phyloP scores from a whole-genome alignment of 805 yeast genomes.

The Kluyveromyces nonfermentans region DNA sequence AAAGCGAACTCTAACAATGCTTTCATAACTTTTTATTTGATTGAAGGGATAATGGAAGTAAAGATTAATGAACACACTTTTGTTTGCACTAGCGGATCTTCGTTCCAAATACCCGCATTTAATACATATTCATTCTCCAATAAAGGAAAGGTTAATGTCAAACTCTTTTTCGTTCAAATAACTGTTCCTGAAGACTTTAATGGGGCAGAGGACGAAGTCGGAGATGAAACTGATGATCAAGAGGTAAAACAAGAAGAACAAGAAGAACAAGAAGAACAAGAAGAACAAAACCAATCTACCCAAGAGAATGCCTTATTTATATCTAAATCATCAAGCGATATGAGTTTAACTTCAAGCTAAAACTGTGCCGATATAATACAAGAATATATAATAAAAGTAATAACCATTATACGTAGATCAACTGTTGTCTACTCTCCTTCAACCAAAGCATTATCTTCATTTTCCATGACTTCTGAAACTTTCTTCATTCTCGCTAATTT shows the following conservation, averaged over 20 bases:
- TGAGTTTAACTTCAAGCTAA: slow-evolving; percentile 15
- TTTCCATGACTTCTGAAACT: slow-evolving; percentile 30
- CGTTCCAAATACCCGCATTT: slow-evolving; percentile 74
- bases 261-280: background rate
- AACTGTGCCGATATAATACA: slow-evolving; percentile 1
- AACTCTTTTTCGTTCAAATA: slow-evolving; percentile 69
- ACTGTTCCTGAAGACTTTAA: slow-evolving; percentile 17
- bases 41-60: slow-evolving; percentile 62
- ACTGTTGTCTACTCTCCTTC: slow-evolving; percentile 5
- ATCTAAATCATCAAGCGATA: slow-evolving; percentile 12
- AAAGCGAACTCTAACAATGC: slow-evolving; percentile 49
- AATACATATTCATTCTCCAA: slow-evolving; percentile 64
- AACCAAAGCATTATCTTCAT: slow-evolving; percentile 19
- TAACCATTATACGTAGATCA: background rate
- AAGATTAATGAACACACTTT: slow-evolving; percentile 50
- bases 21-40: slow-evolving; percentile 65
- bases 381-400: background rate
- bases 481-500: slow-evolving; percentile 65
- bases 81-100: slow-evolving; percentile 59
- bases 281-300: background rate
- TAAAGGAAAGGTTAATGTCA: slow-evolving; percentile 46
- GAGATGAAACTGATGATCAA: background rate
- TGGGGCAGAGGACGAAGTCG: background rate
- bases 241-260: background rate
- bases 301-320: background rate